phyloP scores from a whole-genome alignment of 768 basidiomycete species.

The Fomitopsis pulvina region DNA sequence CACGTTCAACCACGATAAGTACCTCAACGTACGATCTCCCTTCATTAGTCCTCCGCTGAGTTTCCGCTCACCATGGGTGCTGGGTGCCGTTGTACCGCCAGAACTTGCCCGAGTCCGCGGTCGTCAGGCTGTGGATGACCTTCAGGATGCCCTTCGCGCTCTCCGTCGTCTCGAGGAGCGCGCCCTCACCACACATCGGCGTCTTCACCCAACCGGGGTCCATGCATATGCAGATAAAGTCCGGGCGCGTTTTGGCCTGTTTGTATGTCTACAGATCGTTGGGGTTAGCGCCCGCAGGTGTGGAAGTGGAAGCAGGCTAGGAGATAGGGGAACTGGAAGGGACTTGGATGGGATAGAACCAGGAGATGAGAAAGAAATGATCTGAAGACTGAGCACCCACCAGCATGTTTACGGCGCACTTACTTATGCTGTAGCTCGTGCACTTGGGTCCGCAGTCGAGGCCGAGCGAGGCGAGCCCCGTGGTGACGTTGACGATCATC shows the following conservation, averaged over 20 bases:
- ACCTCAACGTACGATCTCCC: too few species aligned
- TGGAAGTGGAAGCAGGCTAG: too few species aligned
- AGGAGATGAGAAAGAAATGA: not conserved
- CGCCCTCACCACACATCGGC: conserved; percentile 29
- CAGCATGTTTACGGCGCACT: conserved; percentile 34
- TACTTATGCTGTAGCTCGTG: conserved; percentile 30
- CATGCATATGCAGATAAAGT: conserved; percentile 7
- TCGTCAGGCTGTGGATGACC: conserved; percentile 19
- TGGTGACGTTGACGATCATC: conserved; percentile 29
- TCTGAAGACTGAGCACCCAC: conserved; percentile 14
- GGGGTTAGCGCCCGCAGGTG: not conserved
- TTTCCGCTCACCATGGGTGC: conserved; percentile 7
- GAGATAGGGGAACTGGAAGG: not conserved
- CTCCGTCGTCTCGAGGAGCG: conserved; percentile 23
- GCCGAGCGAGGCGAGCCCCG: conserved; percentile 26
- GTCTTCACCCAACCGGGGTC: conserved; percentile 16
- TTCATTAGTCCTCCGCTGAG: too few species aligned
- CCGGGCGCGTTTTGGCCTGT: conserved; percentile 9
- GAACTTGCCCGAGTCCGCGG: conserved; percentile 28
- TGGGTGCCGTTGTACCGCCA: conserved; percentile 23
- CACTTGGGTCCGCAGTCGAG: conserved; percentile 17
- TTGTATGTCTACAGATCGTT: conserved; percentile 10
- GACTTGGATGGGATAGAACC: too few species aligned
- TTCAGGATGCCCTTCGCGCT: conserved; percentile 25
- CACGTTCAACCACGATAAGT: too few species aligned